Evolutionary conservation across 306 rosid species (phyloP).

Genomic region (Acacia crassicarpa): DNA sequence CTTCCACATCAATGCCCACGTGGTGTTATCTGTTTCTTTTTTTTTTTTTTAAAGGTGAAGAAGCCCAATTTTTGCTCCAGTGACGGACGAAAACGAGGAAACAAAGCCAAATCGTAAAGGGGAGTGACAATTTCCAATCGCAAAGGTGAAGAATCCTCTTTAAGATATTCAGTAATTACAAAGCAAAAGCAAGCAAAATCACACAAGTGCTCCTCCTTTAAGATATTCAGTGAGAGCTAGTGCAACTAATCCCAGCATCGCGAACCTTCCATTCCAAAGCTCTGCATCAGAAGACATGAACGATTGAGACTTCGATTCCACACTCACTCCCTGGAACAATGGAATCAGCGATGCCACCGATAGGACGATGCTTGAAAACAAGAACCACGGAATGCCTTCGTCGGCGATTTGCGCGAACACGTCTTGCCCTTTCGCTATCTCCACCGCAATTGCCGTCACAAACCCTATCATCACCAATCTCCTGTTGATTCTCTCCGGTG

Average conservation of each 20-base stretch:
- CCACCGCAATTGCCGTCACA: slow-evolving; percentile 73
- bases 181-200: not conserved
- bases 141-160: no score
- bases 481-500: slow-evolving; percentile 92
- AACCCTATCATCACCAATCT: slow-evolving; percentile 88
- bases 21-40: no score
- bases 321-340: slow-evolving; percentile 62
- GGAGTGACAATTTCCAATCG: no score
- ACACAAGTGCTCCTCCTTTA: slow-evolving; percentile 70
- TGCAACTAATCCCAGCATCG: slow-evolving; percentile 86
- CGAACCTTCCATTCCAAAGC: slow-evolving; percentile 80
- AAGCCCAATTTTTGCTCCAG: no score
- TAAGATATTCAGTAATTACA: no score
- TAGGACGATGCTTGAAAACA: slow-evolving; percentile 55
- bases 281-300: slow-evolving; percentile 72
- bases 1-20: no score
- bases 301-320: slow-evolving; percentile 62
- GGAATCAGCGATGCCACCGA: slow-evolving; percentile 75
- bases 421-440: slow-evolving; percentile 63
- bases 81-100: no score
- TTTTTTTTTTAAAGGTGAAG: no score
- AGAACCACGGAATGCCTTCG: slow-evolving; percentile 72
- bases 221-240: slow-evolving; percentile 70
- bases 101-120: no score
- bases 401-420: slow-evolving; percentile 58